Percentiles rank a stretch among this genome's conserved stretches.
Evolutionary conservation across 352 stramenopile genomes (phyloP).

Genomic region (Elongisporangium prolatum): DNA sequence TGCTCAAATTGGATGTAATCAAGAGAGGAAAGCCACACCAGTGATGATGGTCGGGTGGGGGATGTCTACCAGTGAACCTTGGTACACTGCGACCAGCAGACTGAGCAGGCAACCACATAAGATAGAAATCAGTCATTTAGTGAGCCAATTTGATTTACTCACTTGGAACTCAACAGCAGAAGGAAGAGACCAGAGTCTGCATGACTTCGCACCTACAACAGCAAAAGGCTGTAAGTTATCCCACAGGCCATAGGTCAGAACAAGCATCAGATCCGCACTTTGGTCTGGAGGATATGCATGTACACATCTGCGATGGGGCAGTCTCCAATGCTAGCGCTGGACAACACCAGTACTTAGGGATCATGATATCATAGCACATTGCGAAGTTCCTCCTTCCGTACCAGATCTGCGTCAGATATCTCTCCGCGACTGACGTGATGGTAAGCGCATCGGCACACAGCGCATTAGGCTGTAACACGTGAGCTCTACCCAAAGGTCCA

Average conservation of each 20-base stretch:
- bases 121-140: not conserved
- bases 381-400: constrained; percentile 6
- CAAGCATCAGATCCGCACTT: too few relatives aligned
- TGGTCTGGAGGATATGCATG: constrained; percentile 52
- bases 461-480: constrained; percentile 44
- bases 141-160: not conserved
- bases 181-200: constrained; percentile 41
- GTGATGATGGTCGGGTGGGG: constrained; percentile 19
- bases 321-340: constrained; percentile 12
- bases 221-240: not conserved
- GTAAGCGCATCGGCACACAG: constrained; percentile 41
- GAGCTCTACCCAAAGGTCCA: constrained; percentile 30
- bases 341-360: too few relatives aligned
- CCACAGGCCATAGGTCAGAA: too few relatives aligned
- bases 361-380: too few relatives aligned
- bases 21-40: constrained; percentile 11
- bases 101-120: constrained; percentile 10
- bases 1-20: not conserved
- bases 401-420: constrained; percentile 34
- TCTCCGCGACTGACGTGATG: constrained; percentile 32
- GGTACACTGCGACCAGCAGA: constrained; percentile 37
- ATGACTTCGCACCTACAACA: constrained; percentile 26
- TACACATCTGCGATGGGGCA: constrained; percentile 55
- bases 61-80: constrained; percentile 22
- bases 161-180: constrained; percentile 28